Percentiles rank a stretch among this genome's conserved stretches.
Conservation (phyloP, 1,284 basidiomycete genomes). For the Cryptococcus deneoformans region DNA sequence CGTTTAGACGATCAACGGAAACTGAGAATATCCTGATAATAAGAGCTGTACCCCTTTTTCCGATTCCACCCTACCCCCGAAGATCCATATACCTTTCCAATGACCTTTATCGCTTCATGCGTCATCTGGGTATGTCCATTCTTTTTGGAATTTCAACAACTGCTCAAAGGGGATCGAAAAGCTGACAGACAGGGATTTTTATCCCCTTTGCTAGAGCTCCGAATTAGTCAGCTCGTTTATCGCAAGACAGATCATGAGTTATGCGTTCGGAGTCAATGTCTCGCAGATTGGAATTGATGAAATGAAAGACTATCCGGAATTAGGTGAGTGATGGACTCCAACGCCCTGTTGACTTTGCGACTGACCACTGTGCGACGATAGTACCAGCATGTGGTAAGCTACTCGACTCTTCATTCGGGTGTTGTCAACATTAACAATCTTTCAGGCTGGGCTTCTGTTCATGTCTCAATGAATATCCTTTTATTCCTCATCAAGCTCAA, state of each 20-base stretch:
- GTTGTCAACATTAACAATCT: neutral
- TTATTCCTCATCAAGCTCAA: conserved; percentile 53
- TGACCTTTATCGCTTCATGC: conserved; percentile 55
- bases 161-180: neutral
- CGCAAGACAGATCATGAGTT: conserved; percentile 51
- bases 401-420: no score
- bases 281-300: conserved; percentile 55
- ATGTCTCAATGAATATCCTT: conserved; percentile 58
- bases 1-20: neutral
- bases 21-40: neutral
- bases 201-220: conserved; percentile 28
- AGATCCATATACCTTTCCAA: conserved; percentile 58
- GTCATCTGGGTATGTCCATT: conserved; percentile 53
- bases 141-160: neutral
- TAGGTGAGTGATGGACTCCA: conserved; percentile 21
- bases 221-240: conserved; percentile 54
- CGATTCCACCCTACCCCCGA: conserved; percentile 51
- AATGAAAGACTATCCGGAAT: conserved; percentile 55
- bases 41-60: conserved; percentile 36
- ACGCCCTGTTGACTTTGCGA: neutral
- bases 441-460: conserved; percentile 54
- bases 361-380: no score
- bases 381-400: conserved; percentile 35
- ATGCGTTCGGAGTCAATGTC: conserved; percentile 53
- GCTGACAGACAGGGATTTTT: neutral